Evolutionary conservation across 1,284 basidiomycete genomes (phyloP), one percentile per base, ranked within the genome.

Genomic region (Pseudozyma hubeiensis): DNA sequence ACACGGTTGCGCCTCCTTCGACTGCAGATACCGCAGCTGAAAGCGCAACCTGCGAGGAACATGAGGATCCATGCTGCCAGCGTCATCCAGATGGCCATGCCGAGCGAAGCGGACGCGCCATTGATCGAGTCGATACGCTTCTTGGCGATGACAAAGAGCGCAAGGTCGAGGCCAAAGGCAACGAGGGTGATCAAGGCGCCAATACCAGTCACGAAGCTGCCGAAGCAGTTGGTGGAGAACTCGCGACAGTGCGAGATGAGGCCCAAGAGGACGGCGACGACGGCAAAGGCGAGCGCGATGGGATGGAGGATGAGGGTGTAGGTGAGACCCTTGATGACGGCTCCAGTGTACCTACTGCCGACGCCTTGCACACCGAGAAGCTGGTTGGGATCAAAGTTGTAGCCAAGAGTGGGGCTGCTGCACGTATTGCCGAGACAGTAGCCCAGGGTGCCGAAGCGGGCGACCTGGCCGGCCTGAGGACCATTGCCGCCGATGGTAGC

Each of bases 291-390:
- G 31, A 78, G 69, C 0, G 77, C 73, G 44, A 77, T 50, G 45
- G 79, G 80, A 13, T 81, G 77, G 11, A 82, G 69, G 41, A 82
- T 54, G 47, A 82, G 70, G 13, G 77, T 75, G 63, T 82, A 82
- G 57, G 79, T 82, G 44, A 82, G 65, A 16, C 72, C 77, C 46
- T 81, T 79, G 67, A 82, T 70, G 54, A 80, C 60, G 29, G 69
- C 63, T 7, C 59, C 48, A 30, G 75, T 69, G 61, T 76, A 80
- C 24, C 65, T 70, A 24, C 59, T 61, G 11, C 57, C 47, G 53
- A 78, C 55, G 65, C 72, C 53, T 16, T 65, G 40, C 44, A 77
- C 69, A 24, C 70, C 76, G 35, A 78, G 76, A 5, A 81, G 73
- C 65, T 78, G 59, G n/a, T 78, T 80, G n/a, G 76, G 78, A 49